Evolutionary conservation across 495 filamentous ascomycete genomes (phyloP).

Genomic region (Neurospora pannonica): DNA sequence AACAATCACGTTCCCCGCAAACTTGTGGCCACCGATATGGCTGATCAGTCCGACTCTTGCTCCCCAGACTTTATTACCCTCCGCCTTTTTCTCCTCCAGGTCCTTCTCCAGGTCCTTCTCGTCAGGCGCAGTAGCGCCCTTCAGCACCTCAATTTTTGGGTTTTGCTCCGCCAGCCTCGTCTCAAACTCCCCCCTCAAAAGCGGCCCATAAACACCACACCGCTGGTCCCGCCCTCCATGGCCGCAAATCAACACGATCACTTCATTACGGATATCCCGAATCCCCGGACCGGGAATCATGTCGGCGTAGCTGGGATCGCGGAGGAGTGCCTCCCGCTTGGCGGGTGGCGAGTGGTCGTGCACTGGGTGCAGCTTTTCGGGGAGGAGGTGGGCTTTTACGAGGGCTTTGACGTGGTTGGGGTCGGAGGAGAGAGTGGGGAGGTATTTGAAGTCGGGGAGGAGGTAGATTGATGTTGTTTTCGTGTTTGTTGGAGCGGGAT

Average conservation of each 20-base stretch:
- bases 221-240: slow-evolving; percentile 70
- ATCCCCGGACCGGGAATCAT: slow-evolving; percentile 33
- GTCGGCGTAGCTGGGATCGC: slow-evolving; percentile 32
- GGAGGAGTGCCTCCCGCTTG: slow-evolving; percentile 32
- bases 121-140: slow-evolving; percentile 17
- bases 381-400: slow-evolving; percentile 48
- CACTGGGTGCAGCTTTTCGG: slow-evolving; percentile 47
- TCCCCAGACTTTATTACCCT: slow-evolving; percentile 1
- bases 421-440: slow-evolving; percentile 55
- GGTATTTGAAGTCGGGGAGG: slow-evolving; percentile 69
- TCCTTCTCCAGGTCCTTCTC: slow-evolving; percentile 10
- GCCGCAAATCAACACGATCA: slow-evolving; percentile 74
- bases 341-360: slow-evolving; percentile 46
- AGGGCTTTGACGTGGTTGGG: slow-evolving; percentile 43
- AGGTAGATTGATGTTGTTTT: slow-evolving; percentile 55
- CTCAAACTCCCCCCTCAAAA: slow-evolving; percentile 61
- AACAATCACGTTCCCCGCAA: slow-evolving; percentile 85
- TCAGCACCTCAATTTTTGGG: slow-evolving; percentile 20
- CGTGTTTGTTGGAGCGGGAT: slow-evolving; percentile 26
- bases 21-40: slow-evolving; percentile 90
- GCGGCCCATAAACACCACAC: slow-evolving; percentile 71
- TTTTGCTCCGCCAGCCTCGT: slow-evolving; percentile 24
- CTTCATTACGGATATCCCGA: slow-evolving; percentile 48
- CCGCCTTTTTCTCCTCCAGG: slow-evolving; percentile 3
- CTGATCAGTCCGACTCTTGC: slow-evolving; percentile 61